Percentiles rank a stretch among this genome's conserved stretches.
Conservation (phyloP, 768 basidiomycete genomes). For the Auricularia auricula-judae region DNA sequence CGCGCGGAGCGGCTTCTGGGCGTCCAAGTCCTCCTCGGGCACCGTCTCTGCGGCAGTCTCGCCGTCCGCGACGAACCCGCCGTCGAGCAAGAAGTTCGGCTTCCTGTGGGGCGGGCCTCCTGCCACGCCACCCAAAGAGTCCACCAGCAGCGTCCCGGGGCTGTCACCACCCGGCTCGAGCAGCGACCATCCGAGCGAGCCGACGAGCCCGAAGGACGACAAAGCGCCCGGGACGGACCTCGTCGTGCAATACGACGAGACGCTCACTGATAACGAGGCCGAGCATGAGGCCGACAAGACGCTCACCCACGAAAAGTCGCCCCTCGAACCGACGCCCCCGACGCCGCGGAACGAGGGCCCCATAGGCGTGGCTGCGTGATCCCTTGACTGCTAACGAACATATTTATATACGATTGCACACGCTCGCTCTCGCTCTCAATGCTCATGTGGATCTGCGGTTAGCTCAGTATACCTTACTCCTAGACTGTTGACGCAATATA, state of each 20-base stretch:
- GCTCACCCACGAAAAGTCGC: background rate
- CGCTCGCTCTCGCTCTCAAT: too few species aligned
- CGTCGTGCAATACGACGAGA: background rate
- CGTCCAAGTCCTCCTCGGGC: background rate
- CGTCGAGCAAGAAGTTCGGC: slow-evolving; percentile 1
- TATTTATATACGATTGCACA: too few species aligned
- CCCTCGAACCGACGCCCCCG: background rate
- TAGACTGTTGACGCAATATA: too few species aligned
- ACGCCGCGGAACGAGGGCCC: background rate
- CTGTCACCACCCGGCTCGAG: background rate
- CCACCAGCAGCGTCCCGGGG: background rate
- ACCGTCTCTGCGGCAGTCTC: background rate
- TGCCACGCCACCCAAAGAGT: background rate
- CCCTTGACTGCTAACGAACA: too few species aligned
- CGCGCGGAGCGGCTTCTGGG: slow-evolving; percentile 3
- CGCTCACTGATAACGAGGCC: background rate
- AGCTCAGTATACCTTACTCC: too few species aligned
- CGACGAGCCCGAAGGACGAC: background rate
- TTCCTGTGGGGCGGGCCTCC: background rate
- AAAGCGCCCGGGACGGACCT: background rate
- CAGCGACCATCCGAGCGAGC: background rate
- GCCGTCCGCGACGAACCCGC: background rate
- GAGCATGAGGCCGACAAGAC: background rate
- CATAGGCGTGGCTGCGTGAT: background rate
- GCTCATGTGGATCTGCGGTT: too few species aligned